Evolutionary conservation across 208 protist species (phyloP).

Genomic region (Crithidia bombi): DNA sequence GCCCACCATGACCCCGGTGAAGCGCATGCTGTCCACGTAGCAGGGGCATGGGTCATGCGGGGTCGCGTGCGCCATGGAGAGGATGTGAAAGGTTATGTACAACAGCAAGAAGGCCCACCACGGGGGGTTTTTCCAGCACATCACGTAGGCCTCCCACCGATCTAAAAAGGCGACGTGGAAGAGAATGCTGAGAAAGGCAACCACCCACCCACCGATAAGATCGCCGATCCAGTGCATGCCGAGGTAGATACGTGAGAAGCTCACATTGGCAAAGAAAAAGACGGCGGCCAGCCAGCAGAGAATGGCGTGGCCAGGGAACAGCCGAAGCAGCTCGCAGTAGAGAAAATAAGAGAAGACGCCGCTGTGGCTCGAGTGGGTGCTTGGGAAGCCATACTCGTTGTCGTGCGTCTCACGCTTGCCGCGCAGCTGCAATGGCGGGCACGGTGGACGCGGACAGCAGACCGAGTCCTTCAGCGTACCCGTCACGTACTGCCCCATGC

Average conservation of each 20-base stretch:
- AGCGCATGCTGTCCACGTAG: constrained; percentile 78
- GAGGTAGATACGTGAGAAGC: constrained; percentile 66
- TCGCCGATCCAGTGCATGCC: constrained; percentile 85
- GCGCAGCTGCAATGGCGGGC: constrained; percentile 62
- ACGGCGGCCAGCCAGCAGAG: constrained; percentile 51
- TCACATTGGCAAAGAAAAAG: constrained; percentile 53
- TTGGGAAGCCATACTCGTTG: constrained; percentile 79
- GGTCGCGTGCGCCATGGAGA: constrained; percentile 49
- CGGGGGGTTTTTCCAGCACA: constrained; percentile 19
- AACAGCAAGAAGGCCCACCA: constrained; percentile 44
- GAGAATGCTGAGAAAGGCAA: constrained; percentile 48
- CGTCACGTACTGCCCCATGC: constrained; percentile 68
- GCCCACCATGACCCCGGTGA: constrained; percentile 55
- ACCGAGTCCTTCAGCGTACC: constrained; percentile 61
- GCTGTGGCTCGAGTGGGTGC: constrained; percentile 68
- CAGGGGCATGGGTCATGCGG: constrained; percentile 73
- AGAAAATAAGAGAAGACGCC: constrained; percentile 62
- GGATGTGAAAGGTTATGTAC: constrained; percentile 45
- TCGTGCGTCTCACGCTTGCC: constrained; percentile 50
- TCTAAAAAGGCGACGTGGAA: constrained; percentile 51
- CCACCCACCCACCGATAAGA: constrained; percentile 51
- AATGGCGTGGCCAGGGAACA: constrained; percentile 44
- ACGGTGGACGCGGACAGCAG: constrained; percentile 71
- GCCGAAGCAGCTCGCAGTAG: constrained; percentile 41
- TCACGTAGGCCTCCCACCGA: constrained; percentile 33